phyloP scores from a whole-genome alignment of 2,329 filamentous ascomycete genomes.

The Diaporthe citriasiana region DNA sequence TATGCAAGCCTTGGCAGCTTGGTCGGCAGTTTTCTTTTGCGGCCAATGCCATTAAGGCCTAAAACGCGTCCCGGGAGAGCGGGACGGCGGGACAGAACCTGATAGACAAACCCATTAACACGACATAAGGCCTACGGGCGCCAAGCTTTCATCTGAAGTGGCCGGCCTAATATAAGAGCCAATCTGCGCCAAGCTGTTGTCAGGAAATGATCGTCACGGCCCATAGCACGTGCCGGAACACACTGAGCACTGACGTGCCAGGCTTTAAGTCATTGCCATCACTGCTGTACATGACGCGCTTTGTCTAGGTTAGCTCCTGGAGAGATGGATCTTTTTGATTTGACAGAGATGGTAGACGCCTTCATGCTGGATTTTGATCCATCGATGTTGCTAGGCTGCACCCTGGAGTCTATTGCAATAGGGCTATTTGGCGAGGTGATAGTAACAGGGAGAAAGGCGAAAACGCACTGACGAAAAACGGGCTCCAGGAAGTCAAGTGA shows the following conservation, averaged over 20 bases:
- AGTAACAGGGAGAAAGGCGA: not conserved
- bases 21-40: not conserved
- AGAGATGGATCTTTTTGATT: slow-evolving; percentile 11
- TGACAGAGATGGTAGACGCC: slow-evolving; percentile 11
- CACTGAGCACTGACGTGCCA: not conserved
- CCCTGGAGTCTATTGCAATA: slow-evolving; percentile 12
- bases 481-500: too few relatives aligned
- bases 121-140: not conserved
- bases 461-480: not conserved
- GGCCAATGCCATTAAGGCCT: not conserved
- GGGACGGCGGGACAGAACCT: not conserved
- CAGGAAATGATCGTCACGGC: not conserved
- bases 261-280: not conserved
- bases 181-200: too few relatives aligned
- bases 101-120: not conserved
- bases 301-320: not conserved
- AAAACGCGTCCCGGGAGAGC: not conserved
- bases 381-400: slow-evolving; percentile 8
- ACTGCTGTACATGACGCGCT: not conserved
- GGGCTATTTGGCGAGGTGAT: not conserved
- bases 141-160: not conserved
- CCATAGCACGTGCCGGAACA: not conserved
- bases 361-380: slow-evolving; percentile 21
- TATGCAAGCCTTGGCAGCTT: not conserved
- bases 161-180: not conserved